Evolutionary conservation across 1,139 yeast species (phyloP).

Genomic region (Blastobotrys malaysiensis): DNA sequence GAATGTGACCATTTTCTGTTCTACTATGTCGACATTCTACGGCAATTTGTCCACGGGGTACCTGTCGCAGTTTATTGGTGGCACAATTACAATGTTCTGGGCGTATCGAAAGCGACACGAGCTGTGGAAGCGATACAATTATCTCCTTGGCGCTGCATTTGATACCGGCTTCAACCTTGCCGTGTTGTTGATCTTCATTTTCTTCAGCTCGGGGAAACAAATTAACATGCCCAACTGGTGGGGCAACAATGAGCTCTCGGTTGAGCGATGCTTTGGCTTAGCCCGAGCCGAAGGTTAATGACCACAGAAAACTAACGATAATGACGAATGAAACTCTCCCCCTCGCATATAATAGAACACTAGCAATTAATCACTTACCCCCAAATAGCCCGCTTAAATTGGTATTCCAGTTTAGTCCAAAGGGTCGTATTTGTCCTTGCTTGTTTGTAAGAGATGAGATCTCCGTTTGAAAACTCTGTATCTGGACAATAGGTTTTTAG

Average conservation of each 20-base stretch:
- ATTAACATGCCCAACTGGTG: constrained; percentile 14
- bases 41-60: constrained; percentile 13
- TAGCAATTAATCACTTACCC: constrained; percentile 12
- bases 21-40: constrained; percentile 12
- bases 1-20: constrained; percentile 12
- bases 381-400: constrained; percentile 37
- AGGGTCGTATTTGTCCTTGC: constrained; percentile 34
- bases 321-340: neutral
- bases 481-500: constrained; percentile 30
- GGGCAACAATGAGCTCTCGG: constrained; percentile 12
- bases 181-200: constrained; percentile 10
- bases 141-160: constrained; percentile 10
- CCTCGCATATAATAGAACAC: neutral
- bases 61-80: constrained; percentile 10
- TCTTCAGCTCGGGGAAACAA: constrained; percentile 13
- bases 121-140: constrained; percentile 11
- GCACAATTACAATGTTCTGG: constrained; percentile 12
- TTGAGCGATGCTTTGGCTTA: constrained; percentile 12
- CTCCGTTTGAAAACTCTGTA: constrained; percentile 24
- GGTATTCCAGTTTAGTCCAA: constrained; percentile 33
- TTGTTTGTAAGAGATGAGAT: constrained; percentile 32
- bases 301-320: neutral
- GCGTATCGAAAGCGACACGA: constrained; percentile 11
- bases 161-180: constrained; percentile 13
- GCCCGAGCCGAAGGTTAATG: constrained; percentile 6